phyloP scores from a whole-genome alignment of 345 rosid genomes.

The Balakata baccata region DNA sequence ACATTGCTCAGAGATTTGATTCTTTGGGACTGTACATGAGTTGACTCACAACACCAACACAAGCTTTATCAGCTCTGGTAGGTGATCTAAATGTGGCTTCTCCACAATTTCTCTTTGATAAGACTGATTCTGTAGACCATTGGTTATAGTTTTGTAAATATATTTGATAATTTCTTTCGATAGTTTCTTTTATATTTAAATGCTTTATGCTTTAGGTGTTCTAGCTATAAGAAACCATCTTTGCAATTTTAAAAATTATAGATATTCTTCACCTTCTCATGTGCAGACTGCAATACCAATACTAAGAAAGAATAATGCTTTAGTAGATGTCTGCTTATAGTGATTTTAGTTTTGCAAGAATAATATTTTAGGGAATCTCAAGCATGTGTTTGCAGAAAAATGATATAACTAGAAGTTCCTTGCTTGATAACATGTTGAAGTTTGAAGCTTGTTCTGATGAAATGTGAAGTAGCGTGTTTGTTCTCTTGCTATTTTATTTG shows the following conservation, averaged over 20 bases:
- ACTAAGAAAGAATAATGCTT: background rate
- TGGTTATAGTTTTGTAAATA: no score
- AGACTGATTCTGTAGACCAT: no score
- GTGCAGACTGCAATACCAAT: background rate
- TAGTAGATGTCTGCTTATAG: background rate
- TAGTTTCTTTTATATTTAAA: no score
- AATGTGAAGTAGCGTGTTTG: background rate
- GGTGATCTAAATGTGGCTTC: no score
- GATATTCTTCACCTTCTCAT: background rate
- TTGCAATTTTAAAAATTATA: background rate
- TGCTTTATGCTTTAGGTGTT: no score
- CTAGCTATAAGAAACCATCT: background rate
- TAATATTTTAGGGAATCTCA: background rate
- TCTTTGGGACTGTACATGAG: no score
- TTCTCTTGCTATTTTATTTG: background rate
- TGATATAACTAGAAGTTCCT: background rate
- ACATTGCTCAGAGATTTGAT: no score
- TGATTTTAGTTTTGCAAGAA: background rate
- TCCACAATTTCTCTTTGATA: no score
- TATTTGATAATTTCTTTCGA: no score
- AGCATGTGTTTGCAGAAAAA: background rate
- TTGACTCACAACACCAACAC: no score
- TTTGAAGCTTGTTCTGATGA: background rate
- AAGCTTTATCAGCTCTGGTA: no score
- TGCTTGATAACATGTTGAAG: background rate